Evolutionary conservation across 192 early-diverging fungal genomes (phyloP).

Genomic region (Backusella psychrophila): DNA sequence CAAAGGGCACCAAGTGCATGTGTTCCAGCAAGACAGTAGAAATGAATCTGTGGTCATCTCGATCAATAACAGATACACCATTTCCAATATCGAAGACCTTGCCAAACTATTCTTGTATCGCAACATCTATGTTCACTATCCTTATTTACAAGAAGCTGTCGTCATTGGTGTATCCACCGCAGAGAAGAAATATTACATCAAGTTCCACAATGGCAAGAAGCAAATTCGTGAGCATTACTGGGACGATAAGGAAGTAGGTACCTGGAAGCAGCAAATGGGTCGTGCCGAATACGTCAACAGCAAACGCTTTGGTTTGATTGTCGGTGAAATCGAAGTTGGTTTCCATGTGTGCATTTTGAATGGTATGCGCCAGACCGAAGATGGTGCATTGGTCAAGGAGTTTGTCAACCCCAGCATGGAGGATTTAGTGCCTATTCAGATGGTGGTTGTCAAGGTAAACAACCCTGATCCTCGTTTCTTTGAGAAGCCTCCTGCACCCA

Average conservation of each 20-base stretch:
- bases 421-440: constrained; percentile 59
- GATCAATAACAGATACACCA: constrained; percentile 51
- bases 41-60: constrained; percentile 75
- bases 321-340: constrained; percentile 63
- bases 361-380: constrained; percentile 60
- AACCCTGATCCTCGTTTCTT: constrained; percentile 71
- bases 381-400: constrained; percentile 76
- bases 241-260: constrained; percentile 37
- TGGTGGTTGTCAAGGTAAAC: constrained; percentile 49
- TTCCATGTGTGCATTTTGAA: constrained; percentile 59
- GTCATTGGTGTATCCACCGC: constrained; percentile 77
- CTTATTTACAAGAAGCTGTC: constrained; percentile 81
- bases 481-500: constrained; percentile 65
- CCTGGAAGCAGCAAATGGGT: constrained; percentile 60
- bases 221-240: constrained; percentile 43
- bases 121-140: constrained; percentile 75
- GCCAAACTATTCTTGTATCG: constrained; percentile 57
- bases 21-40: constrained; percentile 81
- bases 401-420: constrained; percentile 50
- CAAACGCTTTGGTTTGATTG: constrained; percentile 70
- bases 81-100: constrained; percentile 51
- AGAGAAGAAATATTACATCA: constrained; percentile 55
- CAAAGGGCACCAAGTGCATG: constrained; percentile 77
- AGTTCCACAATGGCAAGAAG: constrained; percentile 45
- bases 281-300: constrained; percentile 59